Conservation (phyloP, 306 rosid genomes). For the Prinsepia uniflora region DNA sequence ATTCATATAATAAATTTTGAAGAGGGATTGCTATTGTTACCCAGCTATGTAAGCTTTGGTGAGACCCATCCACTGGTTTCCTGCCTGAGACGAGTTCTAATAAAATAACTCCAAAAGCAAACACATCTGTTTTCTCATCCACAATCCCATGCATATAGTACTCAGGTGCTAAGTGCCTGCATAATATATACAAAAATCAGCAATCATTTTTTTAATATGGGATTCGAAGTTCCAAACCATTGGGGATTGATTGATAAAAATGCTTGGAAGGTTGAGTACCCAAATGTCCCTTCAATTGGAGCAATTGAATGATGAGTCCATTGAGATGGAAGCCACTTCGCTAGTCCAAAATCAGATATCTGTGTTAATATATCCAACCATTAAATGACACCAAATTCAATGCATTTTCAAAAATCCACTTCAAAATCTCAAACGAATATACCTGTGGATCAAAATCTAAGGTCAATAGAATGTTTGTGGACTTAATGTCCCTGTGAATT, state of each 20-base stretch:
- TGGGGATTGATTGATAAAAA: not conserved
- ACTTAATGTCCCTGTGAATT: constrained; percentile 80
- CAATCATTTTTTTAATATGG: not conserved
- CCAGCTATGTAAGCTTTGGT: constrained; percentile 91
- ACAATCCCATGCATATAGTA: constrained; percentile 94
- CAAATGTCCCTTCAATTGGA: constrained; percentile 98
- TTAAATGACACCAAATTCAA: not conserved
- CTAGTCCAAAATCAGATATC: constrained; percentile 97
- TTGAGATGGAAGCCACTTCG: constrained; percentile 98
- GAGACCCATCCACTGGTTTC: constrained; percentile 83
- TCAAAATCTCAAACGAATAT: not conserved
- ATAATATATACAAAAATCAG: constrained; percentile 1
- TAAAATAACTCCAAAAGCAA: constrained; percentile 92
- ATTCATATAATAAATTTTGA: not conserved
- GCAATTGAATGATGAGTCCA: constrained; percentile 97
- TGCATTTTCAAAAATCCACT: not conserved
- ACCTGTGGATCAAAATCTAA: constrained; percentile 83
- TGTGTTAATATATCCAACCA: constrained; percentile 19
- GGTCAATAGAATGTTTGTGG: constrained; percentile 68
- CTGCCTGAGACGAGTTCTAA: constrained; percentile 84
- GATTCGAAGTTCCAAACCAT: not conserved
- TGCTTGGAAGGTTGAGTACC: constrained; percentile 36
- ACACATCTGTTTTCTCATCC: constrained; percentile 98
- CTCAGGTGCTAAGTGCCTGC: constrained; percentile 94
- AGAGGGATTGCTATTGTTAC: constrained; percentile 32